Evolutionary conservation across 495 filamentous ascomycete species (phyloP).

Genomic region (Astrothelium macrocarpum): DNA sequence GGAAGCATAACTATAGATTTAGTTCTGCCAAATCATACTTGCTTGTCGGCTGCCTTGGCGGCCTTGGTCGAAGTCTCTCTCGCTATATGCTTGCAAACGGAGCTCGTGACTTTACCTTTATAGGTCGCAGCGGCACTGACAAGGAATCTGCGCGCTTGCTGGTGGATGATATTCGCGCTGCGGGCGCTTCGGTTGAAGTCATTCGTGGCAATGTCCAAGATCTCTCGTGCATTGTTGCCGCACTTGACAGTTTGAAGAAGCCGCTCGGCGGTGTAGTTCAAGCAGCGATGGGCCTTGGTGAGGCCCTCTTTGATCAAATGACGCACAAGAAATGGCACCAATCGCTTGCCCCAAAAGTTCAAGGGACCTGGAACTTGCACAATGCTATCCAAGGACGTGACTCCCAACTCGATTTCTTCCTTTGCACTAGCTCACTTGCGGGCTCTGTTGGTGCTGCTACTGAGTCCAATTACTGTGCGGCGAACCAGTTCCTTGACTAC

Average conservation of each 20-base stretch:
- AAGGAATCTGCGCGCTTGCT: background rate
- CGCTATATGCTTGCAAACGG: background rate
- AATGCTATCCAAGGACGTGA: background rate
- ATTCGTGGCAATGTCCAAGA: background rate
- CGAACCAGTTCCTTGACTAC: background rate
- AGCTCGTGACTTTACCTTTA: background rate
- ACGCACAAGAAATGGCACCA: too few relatives aligned
- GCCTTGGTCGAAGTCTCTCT: constrained; percentile 28
- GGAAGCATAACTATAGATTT: background rate
- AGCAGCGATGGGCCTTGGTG: constrained; percentile 7
- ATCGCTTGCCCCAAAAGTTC: background rate
- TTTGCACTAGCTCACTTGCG: background rate
- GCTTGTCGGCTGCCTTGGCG: constrained; percentile 39
- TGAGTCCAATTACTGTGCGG: background rate
- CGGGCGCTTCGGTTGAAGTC: background rate
- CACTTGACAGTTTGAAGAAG: background rate
- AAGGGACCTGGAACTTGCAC: background rate
- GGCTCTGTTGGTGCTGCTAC: background rate
- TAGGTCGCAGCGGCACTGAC: background rate
- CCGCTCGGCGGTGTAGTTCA: constrained; percentile 8
- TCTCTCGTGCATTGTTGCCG: background rate
- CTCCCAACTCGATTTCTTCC: background rate
- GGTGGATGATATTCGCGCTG: background rate
- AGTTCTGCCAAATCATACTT: constrained; percentile 36
- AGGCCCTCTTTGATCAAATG: too few relatives aligned